Base-by-base conservation (phyloP, 1,284 basidiomycete species). In the Cerrena zonata region DNA sequence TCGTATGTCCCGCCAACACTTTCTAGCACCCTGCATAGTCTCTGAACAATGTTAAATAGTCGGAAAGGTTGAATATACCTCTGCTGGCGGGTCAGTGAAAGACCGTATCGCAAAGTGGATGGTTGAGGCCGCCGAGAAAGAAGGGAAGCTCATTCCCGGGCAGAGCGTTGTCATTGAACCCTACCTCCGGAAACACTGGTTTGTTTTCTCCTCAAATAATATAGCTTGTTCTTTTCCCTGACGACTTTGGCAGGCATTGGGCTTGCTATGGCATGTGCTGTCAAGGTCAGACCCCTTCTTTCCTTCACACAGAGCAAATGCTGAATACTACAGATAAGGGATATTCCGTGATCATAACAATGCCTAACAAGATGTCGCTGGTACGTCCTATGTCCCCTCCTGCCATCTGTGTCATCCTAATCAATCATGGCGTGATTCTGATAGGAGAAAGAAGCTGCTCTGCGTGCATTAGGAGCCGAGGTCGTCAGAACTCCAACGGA, bases 81-180 rank as follows among this genome's bases (percentile, higher is more conserved):
- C 92, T 22, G 86, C 84, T 2, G 95, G 95, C 11, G 95, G 95
- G 1, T 93, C 89, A 3, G 88, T 97, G 56, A 99, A 99, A 73
- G 95, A 98, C 66, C 77, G 94, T 53, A 96, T 97, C 55, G 93
- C 92, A 22, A 94, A 94, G 68, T 84, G 91, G n/a, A 99, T 99
- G 95, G 83, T 98, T 2, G 85, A 93, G 58, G 80, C 86, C 22
- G 95, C 95, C 4, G 95, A 99, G 74, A 77, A 77, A 53, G 85
- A 91, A 42, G 94, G 94, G 25, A 83, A 75, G 48, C 80, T 98
- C 40, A 78, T 92, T 43, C 91, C 91, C 1, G 94, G 94, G 3
- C 78, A 92, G 69, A 93, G 89, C 59, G 82, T 96, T 49, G 85
- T 98, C 55, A 94, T 98, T 58, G 95, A 98, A 65, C 91, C n/a